Evolutionary conservation across 2,329 filamentous ascomycete species (phyloP).

Genomic region (Blastomyces parvus): DNA sequence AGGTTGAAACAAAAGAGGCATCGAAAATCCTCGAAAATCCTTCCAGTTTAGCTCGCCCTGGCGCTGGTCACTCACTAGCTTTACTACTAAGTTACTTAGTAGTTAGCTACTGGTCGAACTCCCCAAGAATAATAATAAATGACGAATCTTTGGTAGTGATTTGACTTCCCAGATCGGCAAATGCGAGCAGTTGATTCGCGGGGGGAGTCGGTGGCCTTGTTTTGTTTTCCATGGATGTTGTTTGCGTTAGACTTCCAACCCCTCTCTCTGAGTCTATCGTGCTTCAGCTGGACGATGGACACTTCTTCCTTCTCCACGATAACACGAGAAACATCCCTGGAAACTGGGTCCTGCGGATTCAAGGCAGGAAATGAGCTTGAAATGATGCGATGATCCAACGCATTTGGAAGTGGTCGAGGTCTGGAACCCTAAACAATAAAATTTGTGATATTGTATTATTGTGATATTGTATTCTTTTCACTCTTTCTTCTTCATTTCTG

Average conservation of each 20-base stretch:
- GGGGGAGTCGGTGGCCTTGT: neutral
- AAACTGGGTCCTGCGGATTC: neutral
- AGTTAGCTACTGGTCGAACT: too few relatives aligned
- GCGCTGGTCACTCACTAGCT: neutral
- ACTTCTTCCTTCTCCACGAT: neutral
- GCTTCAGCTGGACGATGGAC: neutral
- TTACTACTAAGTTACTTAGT: too few relatives aligned
- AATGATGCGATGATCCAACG: neutral
- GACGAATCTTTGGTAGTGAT: neutral
- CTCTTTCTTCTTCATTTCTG: neutral
- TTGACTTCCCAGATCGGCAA: neutral
- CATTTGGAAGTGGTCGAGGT: neutral
- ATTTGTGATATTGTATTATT: neutral
- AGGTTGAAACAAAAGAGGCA: neutral
- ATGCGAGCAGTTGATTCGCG: neutral
- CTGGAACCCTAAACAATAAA: neutral
- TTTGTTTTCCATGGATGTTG: neutral
- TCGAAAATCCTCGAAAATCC: neutral
- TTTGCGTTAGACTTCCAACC: too few relatives aligned
- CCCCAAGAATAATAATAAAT: neutral
- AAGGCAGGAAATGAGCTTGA: neutral
- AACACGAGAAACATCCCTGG: too few relatives aligned
- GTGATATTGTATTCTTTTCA: too few relatives aligned
- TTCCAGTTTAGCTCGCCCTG: neutral
- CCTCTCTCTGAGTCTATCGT: neutral